A percentile compares a stretch with the other conserved stretches of the same genome.
Conservation (phyloP, 1,284 basidiomycete genomes). For the Fistulinella cinereoalba region DNA sequence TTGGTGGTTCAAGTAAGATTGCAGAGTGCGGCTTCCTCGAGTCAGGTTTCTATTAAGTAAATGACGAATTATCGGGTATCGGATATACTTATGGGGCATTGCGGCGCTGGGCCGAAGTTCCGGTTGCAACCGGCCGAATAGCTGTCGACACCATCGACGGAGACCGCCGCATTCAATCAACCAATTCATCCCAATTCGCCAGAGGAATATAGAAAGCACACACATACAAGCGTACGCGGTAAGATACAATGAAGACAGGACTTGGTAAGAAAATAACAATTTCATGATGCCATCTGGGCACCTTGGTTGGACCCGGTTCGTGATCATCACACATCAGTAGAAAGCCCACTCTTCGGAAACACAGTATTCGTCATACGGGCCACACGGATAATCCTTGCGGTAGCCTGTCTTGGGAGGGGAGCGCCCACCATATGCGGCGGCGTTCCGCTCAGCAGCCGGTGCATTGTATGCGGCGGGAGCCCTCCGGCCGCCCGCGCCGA, state of each 20-base stretch:
- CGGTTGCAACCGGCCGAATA: slow-evolving; percentile 10
- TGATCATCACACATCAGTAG: slow-evolving; percentile 37
- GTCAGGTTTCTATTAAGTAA: slow-evolving; percentile 1
- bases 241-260: slow-evolving; percentile 26
- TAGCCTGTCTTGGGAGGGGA: slow-evolving; percentile 38
- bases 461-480: slow-evolving; percentile 19
- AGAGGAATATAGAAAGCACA: slow-evolving; percentile 6
- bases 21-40: slow-evolving; percentile 1
- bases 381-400: slow-evolving; percentile 50
- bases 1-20: slow-evolving; percentile 11
- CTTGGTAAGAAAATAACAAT: slow-evolving; percentile 10
- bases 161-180: no score
- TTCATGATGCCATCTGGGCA: slow-evolving; percentile 7
- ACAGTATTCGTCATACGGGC: slow-evolving; percentile 58
- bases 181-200: no score
- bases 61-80: slow-evolving; percentile 17
- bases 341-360: slow-evolving; percentile 71
- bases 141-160: no score
- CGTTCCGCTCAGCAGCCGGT: slow-evolving; percentile 28
- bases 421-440: slow-evolving; percentile 31
- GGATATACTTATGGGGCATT: neutral
- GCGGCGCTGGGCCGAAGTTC: slow-evolving; percentile 18
- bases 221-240: no score
- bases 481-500: slow-evolving; percentile 31
- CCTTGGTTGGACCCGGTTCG: slow-evolving; percentile 1